Evolutionary conservation across 176 grass and related monocot genomes (phyloP).

Genomic region (Areca catechu): DNA sequence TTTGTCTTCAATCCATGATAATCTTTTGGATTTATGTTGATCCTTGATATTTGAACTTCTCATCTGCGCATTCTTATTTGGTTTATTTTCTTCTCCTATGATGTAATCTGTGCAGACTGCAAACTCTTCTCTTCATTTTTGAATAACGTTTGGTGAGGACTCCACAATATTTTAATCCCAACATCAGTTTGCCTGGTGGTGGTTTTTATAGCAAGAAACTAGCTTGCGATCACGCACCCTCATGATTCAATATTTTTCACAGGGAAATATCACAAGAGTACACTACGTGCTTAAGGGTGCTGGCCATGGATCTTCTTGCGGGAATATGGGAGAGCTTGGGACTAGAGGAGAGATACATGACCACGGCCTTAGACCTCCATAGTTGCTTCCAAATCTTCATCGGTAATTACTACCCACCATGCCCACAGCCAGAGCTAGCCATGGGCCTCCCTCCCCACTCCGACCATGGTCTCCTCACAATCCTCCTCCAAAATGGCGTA

Average conservation of each 20-base stretch:
- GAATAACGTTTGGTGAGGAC: no score
- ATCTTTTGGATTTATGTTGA: no score
- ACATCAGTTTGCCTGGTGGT: no score
- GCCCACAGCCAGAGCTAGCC: constrained; percentile 10
- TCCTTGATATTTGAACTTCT: no score
- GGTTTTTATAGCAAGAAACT: no score
- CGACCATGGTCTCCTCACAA: constrained; percentile 60
- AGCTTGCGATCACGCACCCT: no score
- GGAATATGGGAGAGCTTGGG: constrained; percentile 52
- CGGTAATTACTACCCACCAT: constrained; percentile 47
- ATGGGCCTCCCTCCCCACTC: constrained; percentile 47
- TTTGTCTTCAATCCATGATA: no score
- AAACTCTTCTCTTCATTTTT: no score
- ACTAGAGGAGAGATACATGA: constrained; percentile 23
- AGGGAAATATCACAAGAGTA: constrained; percentile 49
- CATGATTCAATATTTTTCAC: neutral
- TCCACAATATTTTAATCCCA: no score
- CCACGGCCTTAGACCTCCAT: constrained; percentile 29
- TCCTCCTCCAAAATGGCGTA: constrained; percentile 65
- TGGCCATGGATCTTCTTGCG: constrained; percentile 32
- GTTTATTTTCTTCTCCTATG: no score
- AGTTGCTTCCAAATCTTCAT: constrained; percentile 53
- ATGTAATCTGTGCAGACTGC: no score
- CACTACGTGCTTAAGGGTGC: constrained; percentile 20
- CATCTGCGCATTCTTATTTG: no score